phyloP scores from a whole-genome alignment of 2,329 filamentous ascomycete genomes.

The Paraconiothyrium sp. region DNA sequence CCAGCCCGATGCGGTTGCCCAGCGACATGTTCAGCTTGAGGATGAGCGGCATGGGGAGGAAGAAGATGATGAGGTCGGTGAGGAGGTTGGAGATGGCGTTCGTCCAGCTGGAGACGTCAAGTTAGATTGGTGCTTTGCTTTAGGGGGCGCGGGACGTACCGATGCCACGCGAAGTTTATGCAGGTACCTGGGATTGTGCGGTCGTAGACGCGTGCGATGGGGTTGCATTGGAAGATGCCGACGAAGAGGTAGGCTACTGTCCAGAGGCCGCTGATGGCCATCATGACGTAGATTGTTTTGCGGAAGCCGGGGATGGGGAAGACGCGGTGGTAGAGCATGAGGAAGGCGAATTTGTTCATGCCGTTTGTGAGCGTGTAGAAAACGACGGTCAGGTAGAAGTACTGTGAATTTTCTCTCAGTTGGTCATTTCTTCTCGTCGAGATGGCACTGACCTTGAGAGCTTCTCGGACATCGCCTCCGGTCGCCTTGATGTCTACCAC shows the following conservation, averaged over 20 bases:
- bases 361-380: slow-evolving; percentile 37
- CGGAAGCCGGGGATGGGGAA: slow-evolving; percentile 32
- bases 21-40: slow-evolving; percentile 32
- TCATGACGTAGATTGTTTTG: slow-evolving; percentile 25
- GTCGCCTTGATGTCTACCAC: slow-evolving; percentile 27
- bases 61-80: slow-evolving; percentile 32
- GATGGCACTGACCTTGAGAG: slow-evolving; percentile 28
- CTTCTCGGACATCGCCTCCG: slow-evolving; percentile 28
- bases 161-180: slow-evolving; percentile 32
- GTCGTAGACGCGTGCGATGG: slow-evolving; percentile 26
- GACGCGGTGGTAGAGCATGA: slow-evolving; percentile 37
- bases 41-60: slow-evolving; percentile 35
- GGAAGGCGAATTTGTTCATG: slow-evolving; percentile 39
- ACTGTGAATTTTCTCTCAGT: slow-evolving; percentile 17
- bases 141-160: slow-evolving; percentile 23
- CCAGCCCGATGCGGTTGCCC: slow-evolving; percentile 28
- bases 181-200: slow-evolving; percentile 29
- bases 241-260: slow-evolving; percentile 30
- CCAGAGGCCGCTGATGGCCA: slow-evolving; percentile 28
- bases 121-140: neutral
- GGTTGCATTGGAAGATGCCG: slow-evolving; percentile 34
- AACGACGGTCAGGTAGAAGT: slow-evolving; percentile 34
- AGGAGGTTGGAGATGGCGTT: slow-evolving; percentile 31
- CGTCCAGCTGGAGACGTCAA: slow-evolving; percentile 23
- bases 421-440: neutral